Conservation (phyloP, 768 basidiomycete genomes). For the Suillus weaverae region DNA sequence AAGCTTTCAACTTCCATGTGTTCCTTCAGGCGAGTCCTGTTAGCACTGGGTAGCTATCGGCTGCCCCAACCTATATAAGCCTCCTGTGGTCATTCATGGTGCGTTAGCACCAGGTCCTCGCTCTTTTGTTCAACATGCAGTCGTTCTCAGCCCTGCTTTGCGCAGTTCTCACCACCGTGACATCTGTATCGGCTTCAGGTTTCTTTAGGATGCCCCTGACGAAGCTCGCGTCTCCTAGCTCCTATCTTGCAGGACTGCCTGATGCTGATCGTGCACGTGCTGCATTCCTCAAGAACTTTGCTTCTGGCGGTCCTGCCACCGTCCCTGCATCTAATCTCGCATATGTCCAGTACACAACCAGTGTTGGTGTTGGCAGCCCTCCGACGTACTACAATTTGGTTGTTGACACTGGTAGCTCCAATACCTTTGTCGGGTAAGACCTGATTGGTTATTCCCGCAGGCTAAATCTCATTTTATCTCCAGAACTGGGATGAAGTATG, state of each 20-base stretch:
- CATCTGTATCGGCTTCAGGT: conserved; percentile 1
- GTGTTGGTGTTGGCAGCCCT: conserved; percentile 19
- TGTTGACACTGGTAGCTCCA: conserved; percentile 25
- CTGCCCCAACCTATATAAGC: neutral
- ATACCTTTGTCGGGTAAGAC: conserved; percentile 24
- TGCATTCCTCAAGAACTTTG: neutral
- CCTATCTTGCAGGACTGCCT: neutral
- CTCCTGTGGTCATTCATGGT: neutral
- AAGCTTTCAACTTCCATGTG: neutral
- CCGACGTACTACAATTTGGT: conserved; percentile 19
- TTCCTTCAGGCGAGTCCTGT: neutral
- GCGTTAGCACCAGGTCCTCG: neutral
- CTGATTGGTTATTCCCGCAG: neutral
- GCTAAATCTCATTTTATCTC: neutral
- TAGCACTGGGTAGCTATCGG: neutral
- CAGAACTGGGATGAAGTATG: conserved; percentile 15
- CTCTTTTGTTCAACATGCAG: neutral
- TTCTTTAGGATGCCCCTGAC: conserved; percentile 4
- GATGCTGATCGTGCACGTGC: conserved; percentile 8
- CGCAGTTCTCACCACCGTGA: neutral
- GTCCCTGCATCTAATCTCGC: conserved; percentile 10
- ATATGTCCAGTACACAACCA: conserved; percentile 15
- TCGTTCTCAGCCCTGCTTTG: conserved; percentile 1
- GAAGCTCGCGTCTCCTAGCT: neutral
- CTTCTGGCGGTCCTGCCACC: neutral